phyloP scores from a whole-genome alignment of 306 rosid genomes.

The Cicer yamashitae region DNA sequence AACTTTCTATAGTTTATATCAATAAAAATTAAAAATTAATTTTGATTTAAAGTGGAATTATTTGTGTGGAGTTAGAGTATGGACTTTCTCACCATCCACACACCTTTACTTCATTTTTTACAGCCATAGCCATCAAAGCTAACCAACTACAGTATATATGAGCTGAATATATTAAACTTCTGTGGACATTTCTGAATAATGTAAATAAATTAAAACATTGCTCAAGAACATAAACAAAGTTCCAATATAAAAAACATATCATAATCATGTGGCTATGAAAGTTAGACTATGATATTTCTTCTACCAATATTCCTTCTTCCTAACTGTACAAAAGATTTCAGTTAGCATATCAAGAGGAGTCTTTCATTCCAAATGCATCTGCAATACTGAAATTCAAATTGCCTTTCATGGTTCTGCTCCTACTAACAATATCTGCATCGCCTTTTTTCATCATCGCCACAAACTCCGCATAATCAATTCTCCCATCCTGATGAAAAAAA shows the following conservation, averaged over 20 bases:
- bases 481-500: constrained; percentile 70
- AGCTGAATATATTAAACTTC: not conserved
- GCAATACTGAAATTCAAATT: constrained; percentile 79
- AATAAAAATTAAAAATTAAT: too few species aligned
- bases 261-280: constrained; percentile 36
- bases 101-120: not conserved
- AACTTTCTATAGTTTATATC: too few species aligned
- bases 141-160: not conserved
- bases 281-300: constrained; percentile 33
- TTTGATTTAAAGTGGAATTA: too few species aligned
- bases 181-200: not conserved
- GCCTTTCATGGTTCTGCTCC: constrained; percentile 71
- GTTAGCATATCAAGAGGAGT: constrained; percentile 52
- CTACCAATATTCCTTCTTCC: constrained; percentile 42
- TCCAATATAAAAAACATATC: constrained; percentile 19
- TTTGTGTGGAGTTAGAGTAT: too few species aligned
- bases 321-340: constrained; percentile 50
- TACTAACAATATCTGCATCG: constrained; percentile 60
- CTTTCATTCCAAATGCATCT: constrained; percentile 72
- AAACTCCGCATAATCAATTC: constrained; percentile 86
- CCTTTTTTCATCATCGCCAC: constrained; percentile 87
- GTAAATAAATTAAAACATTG: constrained; percentile 27
- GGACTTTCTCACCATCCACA: not conserved
- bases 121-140: not conserved
- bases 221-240: constrained; percentile 38